Base-by-base conservation (phyloP, 2,329 filamentous ascomycete genomes). In the Alternaria sp. region DNA sequence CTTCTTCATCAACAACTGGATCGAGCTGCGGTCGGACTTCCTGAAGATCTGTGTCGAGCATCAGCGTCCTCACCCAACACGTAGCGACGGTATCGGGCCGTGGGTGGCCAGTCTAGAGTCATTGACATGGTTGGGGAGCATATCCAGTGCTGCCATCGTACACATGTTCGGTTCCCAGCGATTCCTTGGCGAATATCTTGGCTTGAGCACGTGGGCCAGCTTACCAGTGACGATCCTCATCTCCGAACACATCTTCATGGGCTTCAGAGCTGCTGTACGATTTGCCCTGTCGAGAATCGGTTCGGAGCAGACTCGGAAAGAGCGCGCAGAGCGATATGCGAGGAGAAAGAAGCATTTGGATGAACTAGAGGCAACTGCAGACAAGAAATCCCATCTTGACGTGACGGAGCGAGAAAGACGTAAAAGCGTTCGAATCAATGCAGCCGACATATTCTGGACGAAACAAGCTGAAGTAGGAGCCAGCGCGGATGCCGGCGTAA, bases 1-100 rank as follows among this genome's bases (percentile, higher is more conserved):
- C 6, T 79, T 79, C 60, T 72, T 79, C 45, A 71, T 79, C 62
- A 78, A 78, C 60, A 78, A 78, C 46, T 79, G 76, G 77, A 66
- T 79, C 51, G 77, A 79, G 46, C 65, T 78, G 14, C 74, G 77
- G 3, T 75, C 75, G 23, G 77, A 78, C 43, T 75, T 77, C 25
- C 63, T 77, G 37, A 79, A 79, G 44, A 78, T 79, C 18, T 75
- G 73, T 30, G 63, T 76, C 25, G 77, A 79, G 30, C 66, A 76
- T 47, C 74, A 77, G 50, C 65, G 77, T 5, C 76, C 76, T 2
- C 60, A 70, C 4, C 68, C 76, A 1, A 58, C 63, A 9, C 75
- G 76, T 14, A 73, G 69, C 49, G 76, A 78, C 44, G 74, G 75
- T 6, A 74, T 79, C 9, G 76, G 76, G 11, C 75, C 76, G 0